Base-by-base conservation (phyloP, 345 rosid genomes). In the Hevea brasiliensis region DNA sequence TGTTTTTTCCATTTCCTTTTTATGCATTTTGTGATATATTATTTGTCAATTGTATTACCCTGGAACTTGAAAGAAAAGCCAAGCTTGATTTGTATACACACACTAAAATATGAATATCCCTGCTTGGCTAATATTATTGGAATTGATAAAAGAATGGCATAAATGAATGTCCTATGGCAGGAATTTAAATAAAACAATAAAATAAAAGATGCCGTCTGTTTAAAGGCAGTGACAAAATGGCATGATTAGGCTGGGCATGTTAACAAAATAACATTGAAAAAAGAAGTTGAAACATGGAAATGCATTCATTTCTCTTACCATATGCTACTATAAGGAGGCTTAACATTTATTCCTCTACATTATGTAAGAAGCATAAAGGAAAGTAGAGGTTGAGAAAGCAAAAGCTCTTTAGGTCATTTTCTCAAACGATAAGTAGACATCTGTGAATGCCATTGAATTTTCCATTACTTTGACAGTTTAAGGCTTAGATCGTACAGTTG, bases 171-270 rank as follows among this genome's bases (percentile, higher is more conserved):
- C n/a, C 27, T 7, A 6, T 0, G 6, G 42, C 26, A 47, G 10
- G 13, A 18, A 24, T 29, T 8, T 3, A 23, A 17, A 21, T 6
- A 27, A 67, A 27, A 26, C 2, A 53, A 0, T 0, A 29, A 47
- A 45, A 61, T 0, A 45, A 18, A 12, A 24, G 53, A 6, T 63
- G 76, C 64, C 63, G 76, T 54, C 32, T 24, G 17, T 1, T 18
- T n/a, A 9, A 64, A 64, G 76, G 63, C 64, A 64, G n/a, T 26
- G 64, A 24, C 68, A 26, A 73, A n/a, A 64, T 64, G 42, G 27
- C 70, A 54, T 63, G 7, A 73, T 37, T 54, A 29, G 29, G 67
- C 20, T 59, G 10, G 57, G 37, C 40, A 18, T 44, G 18, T 42
- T 20, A 54, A 11, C 6, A 14, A 21, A 50, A 67, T 23, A 21